These are phyloP conservation scores for Cardamine occulta DNA, from an alignment of 345 rosid species.

Conservation along the genomic window DNA sequence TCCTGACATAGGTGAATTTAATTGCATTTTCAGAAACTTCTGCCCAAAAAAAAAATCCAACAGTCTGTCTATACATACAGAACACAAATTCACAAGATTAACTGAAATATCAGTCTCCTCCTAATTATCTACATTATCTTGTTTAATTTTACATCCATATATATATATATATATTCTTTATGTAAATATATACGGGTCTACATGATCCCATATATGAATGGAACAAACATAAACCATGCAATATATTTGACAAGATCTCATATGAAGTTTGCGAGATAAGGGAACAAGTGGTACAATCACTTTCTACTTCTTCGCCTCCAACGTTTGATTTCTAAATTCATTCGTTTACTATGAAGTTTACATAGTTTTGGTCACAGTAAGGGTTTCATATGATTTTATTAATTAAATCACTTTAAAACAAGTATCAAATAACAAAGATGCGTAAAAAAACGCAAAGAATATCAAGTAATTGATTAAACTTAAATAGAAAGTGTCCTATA, in stretches of 20 bases:
- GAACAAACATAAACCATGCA: constrained; percentile 20
- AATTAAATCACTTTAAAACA: constrained; percentile 4
- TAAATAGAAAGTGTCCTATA: constrained; percentile 6
- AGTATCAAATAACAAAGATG: constrained; percentile 8
- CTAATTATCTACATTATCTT: not conserved
- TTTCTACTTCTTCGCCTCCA: constrained; percentile 2
- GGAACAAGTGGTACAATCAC: not conserved
- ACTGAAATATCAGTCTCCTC: constrained; percentile 2
- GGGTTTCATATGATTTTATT: not conserved
- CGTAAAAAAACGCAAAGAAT: not conserved
- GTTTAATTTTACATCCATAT: not conserved
- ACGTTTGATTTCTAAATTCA: constrained; percentile 6
- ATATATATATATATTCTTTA: not conserved
- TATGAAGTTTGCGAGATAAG: not conserved
- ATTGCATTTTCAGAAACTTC: constrained; percentile 37
- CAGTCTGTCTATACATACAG: constrained; percentile 12
- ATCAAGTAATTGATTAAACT: not conserved
- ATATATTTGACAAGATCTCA: not conserved
- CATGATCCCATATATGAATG: not conserved
- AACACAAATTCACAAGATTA: constrained; percentile 19
- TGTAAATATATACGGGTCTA: constrained; percentile 13
- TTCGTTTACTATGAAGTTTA: not conserved
- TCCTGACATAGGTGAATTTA: constrained; percentile 39
- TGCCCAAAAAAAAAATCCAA: constrained; percentile 27
- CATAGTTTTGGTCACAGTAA: not conserved